These are phyloP conservation scores for Chimonanthus salicifolius DNA, from an alignment of 164 flowering plant species.

Conservation along the genomic window DNA sequence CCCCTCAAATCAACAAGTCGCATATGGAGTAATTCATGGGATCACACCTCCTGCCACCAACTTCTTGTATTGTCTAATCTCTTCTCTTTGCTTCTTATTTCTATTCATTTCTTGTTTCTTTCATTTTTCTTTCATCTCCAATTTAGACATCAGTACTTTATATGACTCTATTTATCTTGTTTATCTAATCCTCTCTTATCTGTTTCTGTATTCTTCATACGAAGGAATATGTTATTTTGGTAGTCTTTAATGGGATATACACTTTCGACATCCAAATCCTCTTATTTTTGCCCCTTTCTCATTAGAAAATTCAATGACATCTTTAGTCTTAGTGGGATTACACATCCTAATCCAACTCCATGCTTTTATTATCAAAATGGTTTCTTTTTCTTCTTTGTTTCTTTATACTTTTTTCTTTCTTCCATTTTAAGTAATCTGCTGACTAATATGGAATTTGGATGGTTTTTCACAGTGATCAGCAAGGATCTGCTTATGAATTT, in stretches of 20 bases:
- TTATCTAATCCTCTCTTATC: not conserved
- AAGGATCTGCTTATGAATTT: conserved; percentile 77
- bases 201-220: not conserved
- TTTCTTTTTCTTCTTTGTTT: not conserved
- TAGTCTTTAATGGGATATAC: not conserved
- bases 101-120: not conserved
- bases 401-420: not conserved
- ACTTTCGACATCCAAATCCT: not conserved
- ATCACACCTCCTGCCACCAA: conserved; percentile 33
- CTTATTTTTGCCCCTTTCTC: not conserved
- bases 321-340: no score
- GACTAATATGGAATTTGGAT: conserved; percentile 13
- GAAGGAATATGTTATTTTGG: not conserved
- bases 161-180: not conserved
- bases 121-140: not conserved
- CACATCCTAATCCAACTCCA: not conserved
- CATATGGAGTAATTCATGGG: conserved; percentile 56
- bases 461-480: conserved; percentile 49
- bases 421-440: conserved; percentile 5
- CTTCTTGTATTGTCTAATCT: conserved; percentile 43
- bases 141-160: not conserved
- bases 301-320: no score
- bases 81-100: conserved; percentile 1
- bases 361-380: not conserved
- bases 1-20: conserved; percentile 49